Conservation (phyloP, 768 basidiomycete genomes). For the Tricholoma terreum region DNA sequence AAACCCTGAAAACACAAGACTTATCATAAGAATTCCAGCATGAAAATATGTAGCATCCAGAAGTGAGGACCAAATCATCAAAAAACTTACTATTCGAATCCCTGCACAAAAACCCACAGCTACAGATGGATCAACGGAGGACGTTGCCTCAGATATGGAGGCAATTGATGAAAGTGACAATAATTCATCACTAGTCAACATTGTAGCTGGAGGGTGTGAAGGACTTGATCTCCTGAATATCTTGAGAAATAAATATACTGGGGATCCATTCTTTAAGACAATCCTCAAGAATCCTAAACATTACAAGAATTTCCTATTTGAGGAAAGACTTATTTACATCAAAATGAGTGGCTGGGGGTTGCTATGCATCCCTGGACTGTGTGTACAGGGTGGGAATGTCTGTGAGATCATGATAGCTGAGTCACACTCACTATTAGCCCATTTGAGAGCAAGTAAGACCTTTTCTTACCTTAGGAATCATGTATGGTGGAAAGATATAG, state of each 20-base stretch:
- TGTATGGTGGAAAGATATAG: constrained; percentile 38
- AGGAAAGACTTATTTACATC: constrained; percentile 14
- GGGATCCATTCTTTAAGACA: constrained; percentile 13
- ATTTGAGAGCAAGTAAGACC: constrained; percentile 32
- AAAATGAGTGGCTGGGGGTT: constrained; percentile 4
- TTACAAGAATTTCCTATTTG: constrained; percentile 14
- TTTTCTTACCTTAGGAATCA: constrained; percentile 27
- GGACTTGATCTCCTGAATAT: constrained; percentile 5
- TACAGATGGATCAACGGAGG: no score
- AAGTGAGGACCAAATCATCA: no score
- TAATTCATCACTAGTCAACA: background rate
- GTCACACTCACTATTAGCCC: constrained; percentile 36
- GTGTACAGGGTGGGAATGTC: constrained; percentile 9
- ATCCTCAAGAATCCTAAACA: constrained; percentile 10
- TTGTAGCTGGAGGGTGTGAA: background rate
- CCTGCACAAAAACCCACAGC: background rate
- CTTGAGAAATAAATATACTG: constrained; percentile 8
- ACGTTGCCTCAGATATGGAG: background rate
- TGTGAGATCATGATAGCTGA: constrained; percentile 31
- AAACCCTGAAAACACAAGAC: background rate
- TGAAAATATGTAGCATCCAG: background rate
- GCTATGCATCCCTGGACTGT: constrained; percentile 20
- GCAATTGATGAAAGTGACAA: background rate
- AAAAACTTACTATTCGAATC: background rate
- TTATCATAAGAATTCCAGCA: background rate